Conservation (phyloP, 2,329 filamentous ascomycete genomes). For the Nothomitra cinnamomea region DNA sequence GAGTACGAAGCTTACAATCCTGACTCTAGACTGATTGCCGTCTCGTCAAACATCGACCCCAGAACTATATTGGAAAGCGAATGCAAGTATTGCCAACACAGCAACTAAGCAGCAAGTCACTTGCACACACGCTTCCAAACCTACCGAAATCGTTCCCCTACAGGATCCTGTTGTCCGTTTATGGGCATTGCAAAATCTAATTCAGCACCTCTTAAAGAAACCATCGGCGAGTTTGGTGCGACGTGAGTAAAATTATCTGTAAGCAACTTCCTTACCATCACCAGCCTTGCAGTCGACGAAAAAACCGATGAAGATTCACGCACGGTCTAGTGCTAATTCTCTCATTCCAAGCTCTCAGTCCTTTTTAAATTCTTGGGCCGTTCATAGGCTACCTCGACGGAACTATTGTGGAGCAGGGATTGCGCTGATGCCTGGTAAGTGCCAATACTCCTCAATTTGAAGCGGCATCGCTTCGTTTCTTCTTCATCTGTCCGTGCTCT, state of each 20-base stretch:
- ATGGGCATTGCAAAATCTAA: background rate
- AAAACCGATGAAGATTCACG: background rate
- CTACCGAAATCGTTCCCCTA: background rate
- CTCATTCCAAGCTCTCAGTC: background rate
- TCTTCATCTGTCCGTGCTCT: background rate
- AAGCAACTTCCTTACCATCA: background rate
- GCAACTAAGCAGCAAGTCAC: constrained; percentile 4
- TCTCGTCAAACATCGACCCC: constrained; percentile 3
- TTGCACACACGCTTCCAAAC: constrained; percentile 1
- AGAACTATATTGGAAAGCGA: constrained; percentile 1
- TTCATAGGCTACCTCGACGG: background rate
- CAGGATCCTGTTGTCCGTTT: background rate
- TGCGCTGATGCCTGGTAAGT: constrained; percentile 5
- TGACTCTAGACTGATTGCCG: constrained; percentile 1
- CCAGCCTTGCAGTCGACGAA: background rate
- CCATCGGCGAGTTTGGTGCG: background rate
- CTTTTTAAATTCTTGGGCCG: background rate
- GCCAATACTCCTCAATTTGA: background rate
- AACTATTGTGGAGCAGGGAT: background rate
- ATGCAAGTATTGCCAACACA: constrained; percentile 3
- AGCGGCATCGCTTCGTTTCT: background rate
- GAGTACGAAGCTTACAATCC: constrained; percentile 1
- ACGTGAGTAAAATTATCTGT: constrained; percentile 2
- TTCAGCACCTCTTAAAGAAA: background rate
- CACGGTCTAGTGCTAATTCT: background rate